A percentile compares a stretch with the other conserved stretches of the same genome.
These are phyloP conservation scores for Pyrrhoderma noxium DNA, from an alignment of 1,284 basidiomycete species.

Conservation along the genomic window DNA sequence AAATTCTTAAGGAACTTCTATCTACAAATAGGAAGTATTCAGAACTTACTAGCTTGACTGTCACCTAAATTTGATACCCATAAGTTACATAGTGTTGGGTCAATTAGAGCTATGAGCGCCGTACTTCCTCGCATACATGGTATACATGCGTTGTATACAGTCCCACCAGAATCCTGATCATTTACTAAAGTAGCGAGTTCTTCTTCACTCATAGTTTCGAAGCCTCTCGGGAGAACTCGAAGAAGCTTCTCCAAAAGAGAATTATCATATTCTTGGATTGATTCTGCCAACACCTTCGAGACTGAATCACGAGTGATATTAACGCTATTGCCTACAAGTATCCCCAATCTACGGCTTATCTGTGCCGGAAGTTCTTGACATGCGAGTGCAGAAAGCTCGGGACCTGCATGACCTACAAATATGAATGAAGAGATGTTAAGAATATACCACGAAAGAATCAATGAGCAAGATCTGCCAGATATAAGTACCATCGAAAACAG, in stretches of 20 bases:
- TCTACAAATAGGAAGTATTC: not conserved
- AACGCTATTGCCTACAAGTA: not conserved
- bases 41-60: conserved; percentile 54
- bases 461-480: conserved; percentile 10
- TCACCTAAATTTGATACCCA: conserved; percentile 71
- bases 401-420: conserved; percentile 34
- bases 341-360: conserved; percentile 43
- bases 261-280: conserved; percentile 38
- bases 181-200: conserved; percentile 52
- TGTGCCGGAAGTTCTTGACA: conserved; percentile 59
- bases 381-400: conserved; percentile 36
- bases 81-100: conserved; percentile 54
- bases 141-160: conserved; percentile 54
- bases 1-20: not conserved
- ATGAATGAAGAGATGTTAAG: not conserved
- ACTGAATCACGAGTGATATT: conserved; percentile 22
- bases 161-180: conserved; percentile 49
- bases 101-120: conserved; percentile 58
- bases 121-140: conserved; percentile 71
- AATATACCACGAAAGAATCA: too few relatives aligned
- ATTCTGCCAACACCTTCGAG: conserved; percentile 4
- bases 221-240: conserved; percentile 50
- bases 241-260: conserved; percentile 60
- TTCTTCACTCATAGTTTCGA: conserved; percentile 44
- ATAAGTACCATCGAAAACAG: conserved; percentile 56